Evolutionary conservation across 2,329 filamentous ascomycete species (phyloP), one percentile per base, ranked within the genome.

Genomic region (Aspergillus fructus): DNA sequence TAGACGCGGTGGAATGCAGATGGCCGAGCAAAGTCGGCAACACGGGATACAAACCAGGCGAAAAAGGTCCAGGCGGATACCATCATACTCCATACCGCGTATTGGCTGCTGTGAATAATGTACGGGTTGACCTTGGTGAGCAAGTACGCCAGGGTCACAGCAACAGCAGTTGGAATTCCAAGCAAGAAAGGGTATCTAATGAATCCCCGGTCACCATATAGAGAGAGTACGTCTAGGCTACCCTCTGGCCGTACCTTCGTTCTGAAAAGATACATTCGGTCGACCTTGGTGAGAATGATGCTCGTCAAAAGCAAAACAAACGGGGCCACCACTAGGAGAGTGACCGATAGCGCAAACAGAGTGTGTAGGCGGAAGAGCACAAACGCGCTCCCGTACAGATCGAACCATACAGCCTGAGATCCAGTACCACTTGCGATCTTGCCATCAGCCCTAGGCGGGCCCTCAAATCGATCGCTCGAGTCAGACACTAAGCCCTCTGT

Each of bases 241-340:
- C 83, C 83, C 62, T 85, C 81, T n/a, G 85, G 79, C 55, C 85
- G 82, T 50, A 83, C 81, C 55, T 83, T 83, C 51, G 86, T 83
- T 4, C 89, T 83, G 71, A 97, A 96, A 56, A 93, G 85, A 74
- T 97, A 99, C 77, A 93, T 91, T 77, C 91, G 96, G 73, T 93
- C 91, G 8, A 81, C 78, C 58, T 85, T 85, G 45, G 83, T 81
- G 4, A 97, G 80, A 24, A 90, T 69, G 57, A 90, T 85, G 7
- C 88, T 86, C 2, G 93, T 79, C 3, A 87, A 70, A 13, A 91
- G 79, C 23, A 97, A 78, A 3, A 89, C 77, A 46, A 97, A 71
- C 1, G 93, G 93, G 0, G 89, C 86, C 19, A 88, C 87, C 19
- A 96, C 87, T 19, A 97, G 84, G 12, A 97, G 76, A 1, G 90